These are phyloP conservation scores for Fusarium sp. DNA, from an alignment of 2,329 filamentous ascomycete species.

Conservation along the genomic window DNA sequence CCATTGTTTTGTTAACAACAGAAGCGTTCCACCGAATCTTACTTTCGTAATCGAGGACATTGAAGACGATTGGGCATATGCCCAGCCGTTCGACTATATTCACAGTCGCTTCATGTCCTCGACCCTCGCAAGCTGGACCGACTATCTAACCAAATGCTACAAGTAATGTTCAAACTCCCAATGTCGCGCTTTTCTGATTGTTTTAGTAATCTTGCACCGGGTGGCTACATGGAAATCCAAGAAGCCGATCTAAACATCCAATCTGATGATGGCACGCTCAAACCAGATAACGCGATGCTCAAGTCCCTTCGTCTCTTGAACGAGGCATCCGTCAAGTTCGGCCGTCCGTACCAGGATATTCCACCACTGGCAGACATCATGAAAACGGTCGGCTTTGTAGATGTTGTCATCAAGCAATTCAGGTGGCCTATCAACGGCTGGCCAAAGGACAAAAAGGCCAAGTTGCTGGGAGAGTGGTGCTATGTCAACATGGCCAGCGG, in stretches of 20 bases:
- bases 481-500: constrained; percentile 25
- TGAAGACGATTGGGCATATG: constrained; percentile 31
- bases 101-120: constrained; percentile 39
- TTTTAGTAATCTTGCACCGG: constrained; percentile 33
- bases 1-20: neutral
- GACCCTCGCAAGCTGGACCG: constrained; percentile 15
- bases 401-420: constrained; percentile 27
- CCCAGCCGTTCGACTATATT: constrained; percentile 31
- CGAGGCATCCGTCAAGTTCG: constrained; percentile 44
- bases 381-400: constrained; percentile 35
- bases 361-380: constrained; percentile 29
- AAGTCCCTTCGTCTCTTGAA: constrained; percentile 37
- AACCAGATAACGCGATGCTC: constrained; percentile 30
- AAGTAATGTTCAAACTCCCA: neutral
- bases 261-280: constrained; percentile 41
- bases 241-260: constrained; percentile 27
- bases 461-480: constrained; percentile 36
- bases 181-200: neutral
- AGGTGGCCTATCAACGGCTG: constrained; percentile 42
- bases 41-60: constrained; percentile 35
- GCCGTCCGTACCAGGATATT: constrained; percentile 31
- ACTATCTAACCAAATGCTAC: constrained; percentile 16
- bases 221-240: constrained; percentile 38
- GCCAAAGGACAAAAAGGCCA: constrained; percentile 32
- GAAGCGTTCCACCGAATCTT: constrained; percentile 27